A percentile compares a stretch with the other conserved stretches of the same genome.
Evolutionary conservation across 148 eudicot species (phyloP).

Genomic region (Persicaria maculosa): DNA sequence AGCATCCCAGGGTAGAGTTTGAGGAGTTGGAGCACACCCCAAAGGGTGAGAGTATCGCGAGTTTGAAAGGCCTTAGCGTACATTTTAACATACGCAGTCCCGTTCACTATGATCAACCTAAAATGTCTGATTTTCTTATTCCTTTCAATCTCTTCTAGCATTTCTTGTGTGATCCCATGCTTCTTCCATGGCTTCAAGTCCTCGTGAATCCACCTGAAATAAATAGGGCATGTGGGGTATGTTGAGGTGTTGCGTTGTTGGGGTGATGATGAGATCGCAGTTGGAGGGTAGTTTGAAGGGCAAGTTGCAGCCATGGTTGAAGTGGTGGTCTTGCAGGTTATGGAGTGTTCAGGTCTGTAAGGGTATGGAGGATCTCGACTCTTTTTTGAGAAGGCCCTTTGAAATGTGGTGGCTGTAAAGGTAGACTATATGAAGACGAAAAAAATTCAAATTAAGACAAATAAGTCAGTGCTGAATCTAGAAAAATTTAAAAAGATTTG

Average conservation of each 20-base stretch:
- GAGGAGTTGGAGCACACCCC: conserved; percentile 59
- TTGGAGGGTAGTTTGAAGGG: conserved; percentile 6
- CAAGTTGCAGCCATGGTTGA: neutral
- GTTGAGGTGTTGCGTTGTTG: neutral
- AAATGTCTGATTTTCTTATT: conserved; percentile 26
- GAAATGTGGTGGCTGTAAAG: neutral
- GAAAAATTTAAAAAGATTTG: too few relatives aligned
- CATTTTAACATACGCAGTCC: conserved; percentile 45
- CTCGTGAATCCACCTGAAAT: conserved; percentile 40
- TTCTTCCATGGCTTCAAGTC: conserved; percentile 30
- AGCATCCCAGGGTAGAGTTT: conserved; percentile 51
- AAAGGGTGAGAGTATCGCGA: conserved; percentile 37
- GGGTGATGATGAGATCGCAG: neutral
- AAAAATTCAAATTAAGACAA: too few relatives aligned
- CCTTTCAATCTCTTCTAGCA: conserved; percentile 43
- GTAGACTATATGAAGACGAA: neutral
- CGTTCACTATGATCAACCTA: conserved; percentile 41
- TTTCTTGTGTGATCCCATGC: conserved; percentile 25
- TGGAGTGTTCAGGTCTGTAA: neutral
- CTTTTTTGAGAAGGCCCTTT: neutral
- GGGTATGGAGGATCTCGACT: neutral
- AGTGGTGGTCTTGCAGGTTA: neutral
- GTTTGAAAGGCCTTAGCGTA: conserved; percentile 41
- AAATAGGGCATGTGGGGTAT: conserved; percentile 28
- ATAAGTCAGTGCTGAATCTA: too few relatives aligned